A percentile compares a stretch with the other conserved stretches of the same genome.
Conservation (phyloP, 192 early-diverging fungal species). For the Lobosporangium transversale region DNA sequence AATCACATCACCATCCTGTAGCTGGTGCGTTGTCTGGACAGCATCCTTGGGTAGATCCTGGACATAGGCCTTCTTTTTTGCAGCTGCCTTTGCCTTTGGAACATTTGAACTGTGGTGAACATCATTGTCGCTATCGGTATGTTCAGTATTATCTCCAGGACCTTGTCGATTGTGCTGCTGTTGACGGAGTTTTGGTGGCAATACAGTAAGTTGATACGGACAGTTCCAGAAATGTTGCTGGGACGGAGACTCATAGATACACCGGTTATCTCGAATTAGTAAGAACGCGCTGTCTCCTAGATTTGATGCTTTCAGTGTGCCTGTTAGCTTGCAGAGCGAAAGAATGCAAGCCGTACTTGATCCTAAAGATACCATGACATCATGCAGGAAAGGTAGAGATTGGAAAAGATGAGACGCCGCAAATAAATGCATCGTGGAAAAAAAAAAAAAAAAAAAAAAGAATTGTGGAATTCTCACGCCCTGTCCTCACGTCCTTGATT, state of each 20-base stretch:
- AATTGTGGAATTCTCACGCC: conserved; percentile 8
- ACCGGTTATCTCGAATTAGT: conserved; percentile 60
- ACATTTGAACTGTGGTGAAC: too few species aligned
- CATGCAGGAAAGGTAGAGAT: too few species aligned
- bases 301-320: conserved; percentile 62
- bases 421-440: too few species aligned
- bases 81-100: background rate
- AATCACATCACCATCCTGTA: conserved; percentile 68
- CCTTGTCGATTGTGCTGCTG: conserved; percentile 14
- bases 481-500: background rate
- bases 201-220: conserved; percentile 68
- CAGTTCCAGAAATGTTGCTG: conserved; percentile 74
- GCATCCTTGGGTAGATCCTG: conserved; percentile 66
- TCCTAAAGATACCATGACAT: conserved; percentile 38
- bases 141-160: background rate
- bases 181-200: conserved; percentile 60
- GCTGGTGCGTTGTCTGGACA: conserved; percentile 57
- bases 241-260: conserved; percentile 66
- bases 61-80: conserved; percentile 40
- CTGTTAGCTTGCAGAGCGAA: conserved; percentile 61
- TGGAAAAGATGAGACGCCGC: too few species aligned
- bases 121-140: background rate
- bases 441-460: too few species aligned
- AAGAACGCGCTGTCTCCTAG: conserved; percentile 68
- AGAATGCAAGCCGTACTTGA: conserved; percentile 69